Evolutionary conservation across 305 asterid genomes (phyloP), one percentile per base, ranked within the genome.

Genomic region (Andrographis paniculata): DNA sequence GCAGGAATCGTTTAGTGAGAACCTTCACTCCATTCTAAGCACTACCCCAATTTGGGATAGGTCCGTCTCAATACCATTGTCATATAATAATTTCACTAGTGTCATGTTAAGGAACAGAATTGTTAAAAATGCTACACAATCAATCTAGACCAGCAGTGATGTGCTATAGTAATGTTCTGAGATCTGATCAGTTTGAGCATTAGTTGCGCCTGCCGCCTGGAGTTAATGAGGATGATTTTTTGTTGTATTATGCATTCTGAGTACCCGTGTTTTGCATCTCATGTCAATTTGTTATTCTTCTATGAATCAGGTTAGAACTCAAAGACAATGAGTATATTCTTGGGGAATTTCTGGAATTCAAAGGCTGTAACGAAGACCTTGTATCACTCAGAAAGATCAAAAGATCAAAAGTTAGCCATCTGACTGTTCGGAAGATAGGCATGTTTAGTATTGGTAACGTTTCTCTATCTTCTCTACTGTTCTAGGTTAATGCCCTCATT

Each of bases 21-120:
- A 74, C 60, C 77, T 88, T 23, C 72, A 71, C 65, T 55, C 58
- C 53, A 69, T 76, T 67, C 84, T 88, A 55, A 61, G 72, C 74
- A 84, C 95, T 2, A 82, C 95, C 59, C 97, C 97, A 44, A 57
- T 64, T 56, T 84, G 62, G 72, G 97, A 84, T 56, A 88, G 95
- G 95, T 88, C 45, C 8, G 65, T 58, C 47, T 37, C 40, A 16
- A 14, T 42, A 8, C 30, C 30, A 24, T 24, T 24, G 30, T 4
- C 30, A 8, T 24, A 8, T 24, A 4, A 24, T 4, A 3, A 8
- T 24, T 8, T 3, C 8, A 24, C 30, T 24, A 8, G 4, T 24
- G 30, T 24, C 8, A 3, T 24, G 8, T 3, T 4, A 4, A 4
- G 4, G 30, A 8, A 4, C 6, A 4, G 8, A 24, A 24, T 8